A percentile compares a stretch with the other conserved stretches of the same genome.
Evolutionary conservation across 768 basidiomycete genomes (phyloP).

Genomic region (Leccinum imitatum): DNA sequence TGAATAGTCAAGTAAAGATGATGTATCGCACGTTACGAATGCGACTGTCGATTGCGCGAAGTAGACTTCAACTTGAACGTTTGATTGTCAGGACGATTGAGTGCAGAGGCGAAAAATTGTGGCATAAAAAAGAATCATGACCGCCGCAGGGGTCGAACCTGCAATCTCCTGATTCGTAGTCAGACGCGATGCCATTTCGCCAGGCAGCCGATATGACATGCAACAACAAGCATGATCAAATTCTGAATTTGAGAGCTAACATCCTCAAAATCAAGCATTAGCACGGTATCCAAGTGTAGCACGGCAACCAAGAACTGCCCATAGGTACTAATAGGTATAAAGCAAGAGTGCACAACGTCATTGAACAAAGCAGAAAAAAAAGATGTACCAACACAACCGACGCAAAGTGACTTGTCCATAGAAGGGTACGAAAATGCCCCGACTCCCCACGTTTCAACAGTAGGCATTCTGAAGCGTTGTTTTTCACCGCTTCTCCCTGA

Average conservation of each 20-base stretch:
- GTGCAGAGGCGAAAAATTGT: too few species aligned
- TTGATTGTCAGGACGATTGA: too few species aligned
- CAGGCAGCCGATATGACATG: slow-evolving; percentile 57
- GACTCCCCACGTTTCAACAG: too few species aligned
- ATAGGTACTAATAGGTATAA: neutral
- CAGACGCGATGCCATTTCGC: slow-evolving; percentile 95
- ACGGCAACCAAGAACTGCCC: neutral
- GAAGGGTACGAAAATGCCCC: neutral
- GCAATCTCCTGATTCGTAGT: slow-evolving; percentile 95
- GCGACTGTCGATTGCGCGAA: neutral
- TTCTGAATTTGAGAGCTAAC: neutral
- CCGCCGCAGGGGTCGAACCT: slow-evolving; percentile 91
- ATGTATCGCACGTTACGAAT: neutral
- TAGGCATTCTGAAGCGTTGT: neutral
- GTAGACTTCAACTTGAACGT: too few species aligned
- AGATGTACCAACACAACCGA: neutral
- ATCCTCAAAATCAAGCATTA: too few species aligned
- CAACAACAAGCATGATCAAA: too few species aligned
- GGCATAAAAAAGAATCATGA: slow-evolving; percentile 37
- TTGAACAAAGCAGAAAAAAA: neutral
- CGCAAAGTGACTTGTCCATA: too few species aligned
- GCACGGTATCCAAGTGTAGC: neutral
- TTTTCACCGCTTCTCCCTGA: slow-evolving; percentile 70
- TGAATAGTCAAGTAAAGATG: neutral
- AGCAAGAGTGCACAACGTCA: neutral